phyloP scores from a whole-genome alignment of 169 alveolate genomes.

The Plasmodium gallinaceum region DNA sequence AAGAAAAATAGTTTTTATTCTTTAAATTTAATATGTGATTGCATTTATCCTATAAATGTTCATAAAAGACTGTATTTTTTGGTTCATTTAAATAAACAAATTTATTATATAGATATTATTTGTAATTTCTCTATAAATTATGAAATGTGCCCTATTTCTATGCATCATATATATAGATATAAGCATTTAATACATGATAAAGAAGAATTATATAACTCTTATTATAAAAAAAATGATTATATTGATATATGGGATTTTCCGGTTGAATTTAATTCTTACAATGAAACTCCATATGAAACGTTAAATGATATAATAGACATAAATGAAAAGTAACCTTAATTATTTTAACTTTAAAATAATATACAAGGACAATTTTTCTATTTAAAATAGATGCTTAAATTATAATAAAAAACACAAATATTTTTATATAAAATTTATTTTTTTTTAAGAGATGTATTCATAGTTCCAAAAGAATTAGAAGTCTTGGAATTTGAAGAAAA shows the following conservation, averaged over 20 bases:
- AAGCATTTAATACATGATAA: conserved; percentile 55
- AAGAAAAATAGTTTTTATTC: conserved; percentile 65
- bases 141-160: conserved; percentile 71
- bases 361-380: neutral
- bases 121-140: conserved; percentile 68
- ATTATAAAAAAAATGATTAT: conserved; percentile 58
- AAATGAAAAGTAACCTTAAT: conserved; percentile 32
- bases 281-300: conserved; percentile 41
- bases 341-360: neutral
- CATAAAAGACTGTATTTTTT: conserved; percentile 63
- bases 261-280: conserved; percentile 47
- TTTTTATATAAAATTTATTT: neutral
- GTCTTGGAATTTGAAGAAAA: conserved; percentile 61
- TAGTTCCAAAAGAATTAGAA: conserved; percentile 61
- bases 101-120: conserved; percentile 55
- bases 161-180: conserved; percentile 70
- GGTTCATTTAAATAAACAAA: conserved; percentile 69
- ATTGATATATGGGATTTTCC: conserved; percentile 75
- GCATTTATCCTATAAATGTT: conserved; percentile 67
- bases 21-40: conserved; percentile 43
- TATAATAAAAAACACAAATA: neutral
- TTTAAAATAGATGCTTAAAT: neutral
- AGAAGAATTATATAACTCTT: conserved; percentile 34
- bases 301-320: conserved; percentile 46
- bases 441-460: conserved; percentile 48